Evolutionary conservation across 2,329 filamentous ascomycete species (phyloP).

Genomic region (Colletotrichum eleusines): DNA sequence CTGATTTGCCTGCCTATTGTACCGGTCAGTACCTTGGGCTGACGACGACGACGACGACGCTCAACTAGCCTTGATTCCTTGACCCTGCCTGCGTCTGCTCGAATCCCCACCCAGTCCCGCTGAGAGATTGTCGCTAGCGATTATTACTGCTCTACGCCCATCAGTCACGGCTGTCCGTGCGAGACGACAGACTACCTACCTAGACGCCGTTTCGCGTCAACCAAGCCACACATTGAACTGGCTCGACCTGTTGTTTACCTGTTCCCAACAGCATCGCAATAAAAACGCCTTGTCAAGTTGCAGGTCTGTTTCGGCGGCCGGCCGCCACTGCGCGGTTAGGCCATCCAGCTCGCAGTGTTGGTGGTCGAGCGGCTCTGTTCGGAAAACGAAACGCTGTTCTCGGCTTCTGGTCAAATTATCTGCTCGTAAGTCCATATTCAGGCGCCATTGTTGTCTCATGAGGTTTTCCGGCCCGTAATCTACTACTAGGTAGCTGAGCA

Average conservation of each 20-base stretch:
- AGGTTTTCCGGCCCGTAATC: background rate
- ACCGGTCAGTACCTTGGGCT: constrained; percentile 2
- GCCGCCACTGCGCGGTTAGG: background rate
- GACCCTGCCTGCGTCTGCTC: background rate
- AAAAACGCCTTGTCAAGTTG: background rate
- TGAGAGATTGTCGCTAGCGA: constrained; percentile 16
- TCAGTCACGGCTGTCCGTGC: constrained; percentile 15
- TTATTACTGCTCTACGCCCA: constrained; percentile 2
- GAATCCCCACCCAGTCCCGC: constrained; percentile 6
- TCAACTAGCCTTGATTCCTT: background rate
- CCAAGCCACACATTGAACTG: background rate
- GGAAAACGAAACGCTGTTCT: no score
- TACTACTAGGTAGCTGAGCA: no score
- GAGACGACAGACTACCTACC: background rate
- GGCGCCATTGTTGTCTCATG: background rate
- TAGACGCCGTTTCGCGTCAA: constrained; percentile 7
- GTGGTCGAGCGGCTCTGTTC: background rate
- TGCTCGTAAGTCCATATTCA: background rate
- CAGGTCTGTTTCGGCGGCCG: background rate
- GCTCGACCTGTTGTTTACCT: background rate
- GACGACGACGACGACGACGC: background rate
- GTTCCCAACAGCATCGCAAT: background rate
- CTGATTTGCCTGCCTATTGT: background rate
- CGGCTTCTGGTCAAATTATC: no score
- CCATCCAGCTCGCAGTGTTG: background rate